Evolutionary conservation across 2,329 filamentous ascomycete species (phyloP).

Genomic region (Niveomyces coronatus): DNA sequence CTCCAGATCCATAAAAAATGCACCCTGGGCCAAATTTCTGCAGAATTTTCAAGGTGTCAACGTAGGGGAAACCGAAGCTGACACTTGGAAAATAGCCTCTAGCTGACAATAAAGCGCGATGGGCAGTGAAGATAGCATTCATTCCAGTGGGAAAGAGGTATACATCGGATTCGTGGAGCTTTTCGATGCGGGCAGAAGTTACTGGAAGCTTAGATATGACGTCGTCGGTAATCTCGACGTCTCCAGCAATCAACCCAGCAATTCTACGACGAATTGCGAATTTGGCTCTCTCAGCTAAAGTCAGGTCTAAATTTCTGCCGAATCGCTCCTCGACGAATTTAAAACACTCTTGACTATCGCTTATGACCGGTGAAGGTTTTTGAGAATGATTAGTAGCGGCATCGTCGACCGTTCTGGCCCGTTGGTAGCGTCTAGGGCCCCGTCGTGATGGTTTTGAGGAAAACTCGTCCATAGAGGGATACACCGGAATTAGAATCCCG

Average conservation of each 20-base stretch:
- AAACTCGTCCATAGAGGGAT: constrained; percentile 16
- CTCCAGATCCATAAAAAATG: constrained; percentile 76
- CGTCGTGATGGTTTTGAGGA: constrained; percentile 40
- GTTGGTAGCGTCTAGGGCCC: constrained; percentile 76
- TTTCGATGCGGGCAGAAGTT: constrained; percentile 43
- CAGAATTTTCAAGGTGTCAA: constrained; percentile 90
- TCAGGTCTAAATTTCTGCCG: constrained; percentile 77
- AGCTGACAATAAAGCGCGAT: constrained; percentile 59
- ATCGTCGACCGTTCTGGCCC: constrained; percentile 33
- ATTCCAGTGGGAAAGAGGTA: constrained; percentile 85
- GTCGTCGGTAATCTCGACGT: constrained; percentile 42
- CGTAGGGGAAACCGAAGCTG: constrained; percentile 94
- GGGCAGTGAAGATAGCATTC: constrained; percentile 88
- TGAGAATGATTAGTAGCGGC: constrained; percentile 18
- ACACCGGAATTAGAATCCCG: constrained; percentile 39
- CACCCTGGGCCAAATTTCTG: constrained; percentile 90
- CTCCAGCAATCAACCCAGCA: constrained; percentile 68
- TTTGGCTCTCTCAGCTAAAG: constrained; percentile 71
- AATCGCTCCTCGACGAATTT: constrained; percentile 91
- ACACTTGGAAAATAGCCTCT: constrained; percentile 64
- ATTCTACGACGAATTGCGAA: constrained; percentile 80
- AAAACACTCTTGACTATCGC: constrained; percentile 49
- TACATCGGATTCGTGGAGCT: constrained; percentile 75
- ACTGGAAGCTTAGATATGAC: constrained; percentile 13
- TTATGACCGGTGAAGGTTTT: constrained; percentile 20